Base-by-base conservation (phyloP, 2,329 filamentous ascomycete genomes). In the Colletotrichum sp. region DNA sequence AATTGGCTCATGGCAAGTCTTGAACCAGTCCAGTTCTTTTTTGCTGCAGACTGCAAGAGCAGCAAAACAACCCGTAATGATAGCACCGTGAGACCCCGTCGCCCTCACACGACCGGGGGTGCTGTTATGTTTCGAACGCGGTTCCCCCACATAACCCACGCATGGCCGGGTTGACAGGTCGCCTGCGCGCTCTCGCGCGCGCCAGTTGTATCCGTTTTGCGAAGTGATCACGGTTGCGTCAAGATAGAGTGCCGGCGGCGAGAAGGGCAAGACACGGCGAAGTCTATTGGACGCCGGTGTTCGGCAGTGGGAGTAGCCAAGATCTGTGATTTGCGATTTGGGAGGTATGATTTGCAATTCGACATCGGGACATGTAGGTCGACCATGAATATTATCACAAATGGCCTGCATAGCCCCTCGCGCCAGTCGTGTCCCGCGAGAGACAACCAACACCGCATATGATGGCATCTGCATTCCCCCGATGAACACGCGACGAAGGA, bases 81-180 rank as follows among this genome's bases (percentile, higher is more conserved):
- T 28, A 15, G 62, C 34, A 39, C n/a, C n/a, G 21, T 6, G 32
- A 26, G n/a, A 52, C n/a, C n/a, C 44, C 44, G 44, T 52, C 44
- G n/a, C 21, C 32, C 49, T 60, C 67, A 65, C 7, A 34, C 34
- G 49, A 21, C 10, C n/a, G 68, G 68, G 21, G 28, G 30, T n/a
- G 26, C n/a, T 63, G 55, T 67, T 64, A 26, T 72, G 63, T 72
- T 75, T 72, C 72, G 68, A 59, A 57, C 69, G 39, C 69, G 30
- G n/a, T 59, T 68, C 30, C 62, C 49, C 73, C 73, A 68, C 69
- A 28, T 13, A 62, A 68, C 36, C 65, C 69, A 49, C 65, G 60
- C 24, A 65, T 66, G 70, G 59, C 63, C 55, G 68, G 59, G 36
- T 39, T 71, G 69, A 55, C 52, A 66, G 62, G 52, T 67, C 67